Conservation (phyloP, 2,329 filamentous ascomycete genomes). For the Colletotrichum melonis region DNA sequence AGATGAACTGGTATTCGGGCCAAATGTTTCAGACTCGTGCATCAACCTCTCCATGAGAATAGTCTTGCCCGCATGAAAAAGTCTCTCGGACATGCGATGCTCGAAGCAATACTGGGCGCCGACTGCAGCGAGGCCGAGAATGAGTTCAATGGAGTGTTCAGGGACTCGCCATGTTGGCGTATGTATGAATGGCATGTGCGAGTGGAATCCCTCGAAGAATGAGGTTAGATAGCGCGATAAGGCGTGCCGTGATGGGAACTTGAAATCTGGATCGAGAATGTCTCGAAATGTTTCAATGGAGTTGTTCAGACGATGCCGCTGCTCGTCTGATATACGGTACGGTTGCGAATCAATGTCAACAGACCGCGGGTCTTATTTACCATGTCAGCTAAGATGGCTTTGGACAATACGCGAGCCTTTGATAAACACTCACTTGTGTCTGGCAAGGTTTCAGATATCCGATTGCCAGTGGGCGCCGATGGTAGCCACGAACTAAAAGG, state of each 20-base stretch:
- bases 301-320: constrained; percentile 41
- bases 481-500: constrained; percentile 52
- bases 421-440: constrained; percentile 37
- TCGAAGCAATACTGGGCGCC: constrained; percentile 54
- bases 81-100: constrained; percentile 45
- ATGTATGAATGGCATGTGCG: constrained; percentile 52
- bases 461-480: constrained; percentile 46
- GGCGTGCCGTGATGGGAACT: constrained; percentile 49
- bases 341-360: constrained; percentile 37
- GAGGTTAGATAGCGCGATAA: constrained; percentile 49
- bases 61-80: constrained; percentile 47
- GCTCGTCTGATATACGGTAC: constrained; percentile 47
- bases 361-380: constrained; percentile 29
- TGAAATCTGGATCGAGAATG: constrained; percentile 44
- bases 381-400: neutral
- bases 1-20: constrained; percentile 40
- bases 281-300: constrained; percentile 43
- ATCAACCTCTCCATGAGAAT: constrained; percentile 45
- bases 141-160: constrained; percentile 46
- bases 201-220: constrained; percentile 51
- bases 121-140: constrained; percentile 46
- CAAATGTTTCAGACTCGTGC: constrained; percentile 39
- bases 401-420: neutral
- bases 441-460: constrained; percentile 38
- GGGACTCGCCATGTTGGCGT: constrained; percentile 46